Percentiles rank a stretch among this genome's conserved stretches.
phyloP scores from a whole-genome alignment of 768 basidiomycete species.

The Pleurotus tuoliensis region DNA sequence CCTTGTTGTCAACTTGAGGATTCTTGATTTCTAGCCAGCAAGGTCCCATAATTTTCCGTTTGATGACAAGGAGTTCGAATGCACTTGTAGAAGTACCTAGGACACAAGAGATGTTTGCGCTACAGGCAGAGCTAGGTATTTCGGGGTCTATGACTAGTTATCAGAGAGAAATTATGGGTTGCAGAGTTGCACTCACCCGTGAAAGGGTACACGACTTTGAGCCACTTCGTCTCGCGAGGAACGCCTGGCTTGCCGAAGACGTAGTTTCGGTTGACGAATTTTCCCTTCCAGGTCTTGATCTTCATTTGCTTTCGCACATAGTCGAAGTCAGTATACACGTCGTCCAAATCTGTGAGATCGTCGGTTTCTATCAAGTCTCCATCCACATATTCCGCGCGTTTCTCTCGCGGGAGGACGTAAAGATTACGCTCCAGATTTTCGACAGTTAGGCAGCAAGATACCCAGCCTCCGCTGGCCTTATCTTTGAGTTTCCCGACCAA shows the following conservation, averaged over 20 bases:
- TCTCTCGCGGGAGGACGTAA: conserved; percentile 78
- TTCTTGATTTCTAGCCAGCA: conserved; percentile 92
- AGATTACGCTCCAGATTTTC: conserved; percentile 87
- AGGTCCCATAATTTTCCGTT: conserved; percentile 98
- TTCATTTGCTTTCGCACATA: conserved; percentile 65
- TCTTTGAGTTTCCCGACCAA: conserved; percentile 92
- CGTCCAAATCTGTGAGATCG: conserved; percentile 59
- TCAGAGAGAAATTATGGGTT: conserved; percentile 7
- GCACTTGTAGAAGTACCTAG: conserved; percentile 91
- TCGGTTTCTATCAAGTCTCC: conserved; percentile 71
- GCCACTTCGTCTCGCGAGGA: conserved; percentile 75
- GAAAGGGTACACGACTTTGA: conserved; percentile 92
- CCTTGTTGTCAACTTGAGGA: conserved; percentile 70
- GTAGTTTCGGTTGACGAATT: conserved; percentile 86
- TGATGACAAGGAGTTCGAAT: conserved; percentile 90
- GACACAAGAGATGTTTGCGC: conserved; percentile 81
- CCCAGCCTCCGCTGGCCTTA: conserved; percentile 60
- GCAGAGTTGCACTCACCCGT: conserved; percentile 49
- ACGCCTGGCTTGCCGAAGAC: conserved; percentile 86
- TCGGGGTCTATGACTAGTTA: conserved; percentile 51
- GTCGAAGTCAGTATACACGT: conserved; percentile 84
- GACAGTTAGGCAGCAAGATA: conserved; percentile 85
- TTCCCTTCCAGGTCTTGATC: conserved; percentile 75
- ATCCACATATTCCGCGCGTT: conserved; percentile 54
- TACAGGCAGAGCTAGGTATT: conserved; percentile 68